A percentile compares a stretch with the other conserved stretches of the same genome.
phyloP scores from a whole-genome alignment of 352 stramenopile genomes.

The Globisporangium middletonii region DNA sequence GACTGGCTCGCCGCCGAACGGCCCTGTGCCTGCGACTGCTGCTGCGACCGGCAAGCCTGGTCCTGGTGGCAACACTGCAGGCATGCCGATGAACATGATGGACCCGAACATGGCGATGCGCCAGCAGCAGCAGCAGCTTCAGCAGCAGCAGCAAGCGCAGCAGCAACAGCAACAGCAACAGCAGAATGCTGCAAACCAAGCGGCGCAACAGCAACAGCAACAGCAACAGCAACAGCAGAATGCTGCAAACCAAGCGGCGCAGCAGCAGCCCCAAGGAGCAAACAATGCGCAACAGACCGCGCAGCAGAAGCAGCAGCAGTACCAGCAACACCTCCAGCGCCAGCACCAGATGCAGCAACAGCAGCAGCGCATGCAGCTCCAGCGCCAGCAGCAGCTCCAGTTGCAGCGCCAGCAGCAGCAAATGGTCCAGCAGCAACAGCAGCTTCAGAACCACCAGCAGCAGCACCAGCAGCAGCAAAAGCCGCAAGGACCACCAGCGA shows the following conservation, averaged over 20 bases:
- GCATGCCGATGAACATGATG: slow-evolving; percentile 17
- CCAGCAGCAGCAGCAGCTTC: slow-evolving; percentile 23
- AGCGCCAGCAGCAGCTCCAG: slow-evolving; percentile 38
- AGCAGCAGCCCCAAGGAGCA: slow-evolving; percentile 6
- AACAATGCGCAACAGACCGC: slow-evolving; percentile 29
- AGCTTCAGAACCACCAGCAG: slow-evolving; percentile 18
- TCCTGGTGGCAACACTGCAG: slow-evolving; percentile 9
- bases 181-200: slow-evolving; percentile 12
- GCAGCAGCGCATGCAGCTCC: slow-evolving; percentile 27
- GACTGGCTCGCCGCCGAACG: slow-evolving; percentile 3
- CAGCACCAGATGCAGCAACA: slow-evolving; percentile 50
- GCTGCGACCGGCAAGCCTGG: neutral
- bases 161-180: slow-evolving; percentile 8
- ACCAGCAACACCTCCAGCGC: slow-evolving; percentile 52
- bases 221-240: slow-evolving; percentile 17
- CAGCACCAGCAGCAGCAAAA: slow-evolving; percentile 39
- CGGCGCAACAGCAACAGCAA: slow-evolving; percentile 17
- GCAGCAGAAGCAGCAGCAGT: slow-evolving; percentile 41
- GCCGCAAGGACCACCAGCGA: slow-evolving; percentile 21
- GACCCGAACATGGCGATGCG: slow-evolving; percentile 22
- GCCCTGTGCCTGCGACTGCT: neutral
- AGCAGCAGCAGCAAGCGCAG: slow-evolving; percentile 17
- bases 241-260: slow-evolving; percentile 4
- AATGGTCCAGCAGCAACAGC: slow-evolving; percentile 14
- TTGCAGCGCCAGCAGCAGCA: slow-evolving; percentile 33